phyloP scores from a whole-genome alignment of 2,329 filamentous ascomycete species.

The Arthrobotrys iridis region DNA sequence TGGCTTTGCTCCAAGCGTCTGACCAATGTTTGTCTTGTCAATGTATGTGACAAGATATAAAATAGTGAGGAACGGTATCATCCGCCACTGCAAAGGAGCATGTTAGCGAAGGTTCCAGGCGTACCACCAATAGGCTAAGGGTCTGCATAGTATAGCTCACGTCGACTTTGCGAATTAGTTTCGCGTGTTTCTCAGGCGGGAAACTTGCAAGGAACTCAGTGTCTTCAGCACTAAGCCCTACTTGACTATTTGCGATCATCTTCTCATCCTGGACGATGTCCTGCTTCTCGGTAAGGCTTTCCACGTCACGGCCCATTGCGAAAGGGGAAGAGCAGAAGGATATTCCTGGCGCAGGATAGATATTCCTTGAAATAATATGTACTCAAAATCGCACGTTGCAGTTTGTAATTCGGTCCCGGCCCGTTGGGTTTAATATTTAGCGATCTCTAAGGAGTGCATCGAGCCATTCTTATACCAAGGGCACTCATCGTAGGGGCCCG shows the following conservation, averaged over 20 bases:
- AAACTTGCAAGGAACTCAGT: conserved; percentile 60
- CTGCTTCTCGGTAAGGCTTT: conserved; percentile 35
- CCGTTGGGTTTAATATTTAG: not conserved
- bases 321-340: not conserved
- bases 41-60: conserved; percentile 35
- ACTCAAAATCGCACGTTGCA: not conserved
- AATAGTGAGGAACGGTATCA: conserved; percentile 37
- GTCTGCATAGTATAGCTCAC: not conserved
- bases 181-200: conserved; percentile 59
- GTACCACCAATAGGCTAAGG: not conserved
- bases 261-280: conserved; percentile 31
- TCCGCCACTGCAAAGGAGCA: conserved; percentile 20
- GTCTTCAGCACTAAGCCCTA: conserved; percentile 58
- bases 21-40: conserved; percentile 39
- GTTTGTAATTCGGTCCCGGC: not conserved
- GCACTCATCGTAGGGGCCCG: too few species aligned
- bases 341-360: not conserved
- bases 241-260: not conserved
- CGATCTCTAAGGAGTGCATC: not conserved
- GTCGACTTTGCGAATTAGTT: conserved; percentile 58
- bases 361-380: not conserved
- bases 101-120: not conserved
- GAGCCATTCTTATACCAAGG: conserved; percentile 24
- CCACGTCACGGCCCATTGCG: conserved; percentile 10
- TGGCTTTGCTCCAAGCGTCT: not conserved